These are phyloP conservation scores for Eucalyptus regnans DNA, from an alignment of 345 rosid genomes.

Conservation along the genomic window DNA sequence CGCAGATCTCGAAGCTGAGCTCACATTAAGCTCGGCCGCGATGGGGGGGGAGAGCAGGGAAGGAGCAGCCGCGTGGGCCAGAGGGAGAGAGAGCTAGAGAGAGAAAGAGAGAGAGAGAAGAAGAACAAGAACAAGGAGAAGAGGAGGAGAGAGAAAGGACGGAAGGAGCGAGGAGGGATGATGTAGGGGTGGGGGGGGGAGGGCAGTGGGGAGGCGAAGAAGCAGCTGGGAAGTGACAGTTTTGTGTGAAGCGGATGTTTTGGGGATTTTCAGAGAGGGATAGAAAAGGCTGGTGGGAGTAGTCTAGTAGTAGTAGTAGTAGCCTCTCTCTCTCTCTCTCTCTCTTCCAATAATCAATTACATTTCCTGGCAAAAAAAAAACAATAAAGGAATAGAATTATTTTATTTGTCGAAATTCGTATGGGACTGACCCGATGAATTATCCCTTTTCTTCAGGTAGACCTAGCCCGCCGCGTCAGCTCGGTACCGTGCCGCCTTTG, in stretches of 20 bases:
- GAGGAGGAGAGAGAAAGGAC: background rate
- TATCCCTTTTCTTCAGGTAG: background rate
- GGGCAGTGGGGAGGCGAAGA: background rate
- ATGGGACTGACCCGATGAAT: background rate
- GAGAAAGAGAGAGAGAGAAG: background rate
- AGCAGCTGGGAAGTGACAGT: background rate
- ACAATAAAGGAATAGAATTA: background rate
- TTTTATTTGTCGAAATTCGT: background rate
- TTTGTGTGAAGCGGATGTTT: background rate
- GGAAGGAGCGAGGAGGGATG: background rate
- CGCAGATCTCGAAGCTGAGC: background rate
- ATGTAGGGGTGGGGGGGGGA: background rate
- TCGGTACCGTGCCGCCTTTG: background rate
- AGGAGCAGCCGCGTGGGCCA: background rate
- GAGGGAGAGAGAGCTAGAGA: background rate
- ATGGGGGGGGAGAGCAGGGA: background rate
- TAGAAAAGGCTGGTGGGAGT: background rate
- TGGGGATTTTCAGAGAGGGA: background rate
- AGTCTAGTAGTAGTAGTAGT: background rate
- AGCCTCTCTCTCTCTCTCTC: background rate
- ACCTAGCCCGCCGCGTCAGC: background rate
- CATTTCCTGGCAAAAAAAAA: background rate
- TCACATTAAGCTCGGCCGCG: background rate
- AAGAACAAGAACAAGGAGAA: background rate
- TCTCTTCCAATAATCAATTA: background rate